These are phyloP conservation scores for Mycena rebaudengoi DNA, from an alignment of 768 basidiomycete species.

Conservation along the genomic window DNA sequence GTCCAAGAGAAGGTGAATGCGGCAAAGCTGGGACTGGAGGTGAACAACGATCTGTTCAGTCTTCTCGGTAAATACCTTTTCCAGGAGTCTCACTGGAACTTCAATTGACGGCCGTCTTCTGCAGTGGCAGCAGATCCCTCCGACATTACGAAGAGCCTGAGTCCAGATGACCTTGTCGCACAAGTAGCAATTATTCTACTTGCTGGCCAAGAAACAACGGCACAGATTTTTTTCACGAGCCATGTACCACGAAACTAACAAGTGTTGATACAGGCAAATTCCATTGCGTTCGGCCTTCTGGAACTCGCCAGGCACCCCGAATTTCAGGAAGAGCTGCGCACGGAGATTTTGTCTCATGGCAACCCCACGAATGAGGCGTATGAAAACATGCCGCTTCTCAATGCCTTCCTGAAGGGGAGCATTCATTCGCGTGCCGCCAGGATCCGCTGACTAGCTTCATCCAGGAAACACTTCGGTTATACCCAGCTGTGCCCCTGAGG, in stretches of 20 bases:
- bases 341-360: background rate
- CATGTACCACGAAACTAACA: background rate
- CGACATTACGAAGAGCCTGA: slow-evolving; percentile 12
- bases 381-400: slow-evolving; percentile 16
- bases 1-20: background rate
- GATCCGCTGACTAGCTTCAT: no score
- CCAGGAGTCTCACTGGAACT: background rate
- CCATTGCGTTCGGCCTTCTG: slow-evolving; percentile 7
- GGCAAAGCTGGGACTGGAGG: background rate
- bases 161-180: slow-evolving; percentile 1
- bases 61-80: background rate
- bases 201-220: slow-evolving; percentile 20
- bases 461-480: slow-evolving; percentile 16
- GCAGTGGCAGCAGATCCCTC: background rate
- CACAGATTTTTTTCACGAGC: background rate
- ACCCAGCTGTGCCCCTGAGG: slow-evolving; percentile 1
- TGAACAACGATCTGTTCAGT: background rate
- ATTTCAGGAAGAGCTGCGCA: slow-evolving; percentile 9
- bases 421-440: no score
- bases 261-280: background rate
- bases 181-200: slow-evolving; percentile 13
- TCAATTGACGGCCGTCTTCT: background rate
- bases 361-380: background rate
- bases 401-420: slow-evolving; percentile 29
- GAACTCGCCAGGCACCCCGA: slow-evolving; percentile 13